Conservation (phyloP, 2,329 filamentous ascomycete genomes). For the Lecanicillium sp. region DNA sequence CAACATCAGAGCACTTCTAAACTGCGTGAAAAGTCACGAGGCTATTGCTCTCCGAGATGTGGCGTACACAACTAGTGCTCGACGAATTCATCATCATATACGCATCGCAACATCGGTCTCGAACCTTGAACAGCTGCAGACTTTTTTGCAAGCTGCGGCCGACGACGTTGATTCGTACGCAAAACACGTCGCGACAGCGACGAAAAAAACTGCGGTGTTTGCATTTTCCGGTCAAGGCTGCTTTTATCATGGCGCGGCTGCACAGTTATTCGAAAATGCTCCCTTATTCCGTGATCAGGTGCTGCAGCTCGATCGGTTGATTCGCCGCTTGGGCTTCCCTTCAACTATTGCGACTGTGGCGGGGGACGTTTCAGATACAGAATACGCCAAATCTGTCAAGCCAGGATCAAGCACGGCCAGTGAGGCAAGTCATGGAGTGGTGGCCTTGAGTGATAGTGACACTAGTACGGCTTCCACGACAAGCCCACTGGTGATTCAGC, state of each 20-base stretch:
- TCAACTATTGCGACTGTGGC: too few species aligned
- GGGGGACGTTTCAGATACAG: too few species aligned
- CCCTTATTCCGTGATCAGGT: too few species aligned
- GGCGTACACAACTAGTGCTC: slow-evolving; percentile 61
- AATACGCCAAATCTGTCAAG: neutral
- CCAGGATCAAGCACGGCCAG: neutral
- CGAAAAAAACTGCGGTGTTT: slow-evolving; percentile 39
- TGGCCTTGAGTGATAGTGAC: neutral
- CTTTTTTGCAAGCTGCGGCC: slow-evolving; percentile 18
- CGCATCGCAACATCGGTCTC: slow-evolving; percentile 40
- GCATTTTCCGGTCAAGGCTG: slow-evolving; percentile 49
- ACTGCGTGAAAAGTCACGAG: slow-evolving; percentile 43
- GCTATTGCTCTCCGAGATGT: slow-evolving; percentile 46
- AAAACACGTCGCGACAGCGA: slow-evolving; percentile 26
- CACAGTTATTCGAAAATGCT: slow-evolving; percentile 28
- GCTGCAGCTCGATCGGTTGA: too few species aligned
- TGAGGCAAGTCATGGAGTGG: neutral
- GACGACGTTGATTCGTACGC: neutral
- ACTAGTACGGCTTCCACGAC: neutral
- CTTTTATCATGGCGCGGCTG: slow-evolving; percentile 44
- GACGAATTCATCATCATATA: slow-evolving; percentile 52
- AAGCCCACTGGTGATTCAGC: neutral
- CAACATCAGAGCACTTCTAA: slow-evolving; percentile 47
- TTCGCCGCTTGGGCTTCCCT: too few species aligned
- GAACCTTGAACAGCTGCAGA: slow-evolving; percentile 45